These are phyloP conservation scores for Blastocystis sp. DNA, from an alignment of 352 stramenopile species.

Conservation along the genomic window DNA sequence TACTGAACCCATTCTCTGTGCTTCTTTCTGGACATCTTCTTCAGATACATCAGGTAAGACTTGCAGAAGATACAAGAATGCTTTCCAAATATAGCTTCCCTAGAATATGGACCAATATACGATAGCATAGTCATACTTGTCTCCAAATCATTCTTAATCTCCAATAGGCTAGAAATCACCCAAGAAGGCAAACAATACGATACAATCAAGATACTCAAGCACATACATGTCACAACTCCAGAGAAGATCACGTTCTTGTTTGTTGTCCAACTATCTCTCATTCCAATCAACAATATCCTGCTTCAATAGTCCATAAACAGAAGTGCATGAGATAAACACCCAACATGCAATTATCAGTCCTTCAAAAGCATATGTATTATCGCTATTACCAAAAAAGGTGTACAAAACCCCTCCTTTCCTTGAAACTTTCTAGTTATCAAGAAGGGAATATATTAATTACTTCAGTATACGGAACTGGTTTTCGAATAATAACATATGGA, in stretches of 20 bases:
- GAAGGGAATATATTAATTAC: neutral
- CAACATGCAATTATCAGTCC: neutral
- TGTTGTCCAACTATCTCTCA: neutral
- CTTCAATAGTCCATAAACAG: conserved; percentile 18
- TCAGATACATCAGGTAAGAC: conserved; percentile 4
- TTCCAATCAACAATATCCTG: neutral
- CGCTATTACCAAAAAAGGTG: neutral
- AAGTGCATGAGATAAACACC: neutral
- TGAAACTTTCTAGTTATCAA: neutral
- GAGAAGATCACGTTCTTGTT: neutral
- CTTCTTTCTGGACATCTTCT: neutral
- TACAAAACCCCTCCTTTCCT: neutral
- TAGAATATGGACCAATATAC: neutral
- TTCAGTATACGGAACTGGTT: neutral
- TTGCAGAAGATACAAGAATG: conserved; percentile 53
- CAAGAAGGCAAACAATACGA: neutral
- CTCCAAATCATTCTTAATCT: neutral
- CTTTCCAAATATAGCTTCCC: conserved; percentile 4
- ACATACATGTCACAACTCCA: neutral
- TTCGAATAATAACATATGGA: conserved; percentile 22
- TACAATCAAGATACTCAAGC: neutral
- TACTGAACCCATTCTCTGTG: neutral
- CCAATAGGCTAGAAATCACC: neutral
- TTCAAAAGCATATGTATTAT: conserved; percentile 1
- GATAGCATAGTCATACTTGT: neutral